Conservation (phyloP, 2,329 filamentous ascomycete species). For the Pleurostoma richardsiae region DNA sequence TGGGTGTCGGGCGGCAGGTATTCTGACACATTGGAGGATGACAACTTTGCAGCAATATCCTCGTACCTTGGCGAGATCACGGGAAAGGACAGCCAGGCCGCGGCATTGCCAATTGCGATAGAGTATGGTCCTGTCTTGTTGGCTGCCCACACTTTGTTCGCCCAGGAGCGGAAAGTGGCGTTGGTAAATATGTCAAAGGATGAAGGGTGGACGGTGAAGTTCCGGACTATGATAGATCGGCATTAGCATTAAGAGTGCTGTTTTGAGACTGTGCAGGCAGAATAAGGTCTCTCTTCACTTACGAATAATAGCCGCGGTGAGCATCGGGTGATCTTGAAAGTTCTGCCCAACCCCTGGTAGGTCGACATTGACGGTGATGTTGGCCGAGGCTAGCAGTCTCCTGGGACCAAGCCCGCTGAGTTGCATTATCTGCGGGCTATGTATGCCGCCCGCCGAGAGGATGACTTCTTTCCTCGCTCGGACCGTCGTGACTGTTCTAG, state of each 20-base stretch:
- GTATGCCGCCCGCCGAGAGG: slow-evolving; percentile 33
- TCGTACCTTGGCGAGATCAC: slow-evolving; percentile 24
- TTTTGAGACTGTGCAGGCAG: too few species aligned
- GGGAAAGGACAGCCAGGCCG: slow-evolving; percentile 28
- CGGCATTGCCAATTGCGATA: slow-evolving; percentile 25
- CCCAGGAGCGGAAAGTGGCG: slow-evolving; percentile 15
- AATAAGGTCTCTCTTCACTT: slow-evolving; percentile 6
- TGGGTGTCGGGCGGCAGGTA: slow-evolving; percentile 23
- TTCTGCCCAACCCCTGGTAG: slow-evolving; percentile 42
- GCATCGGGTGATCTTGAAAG: slow-evolving; percentile 40
- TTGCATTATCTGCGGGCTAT: slow-evolving; percentile 30
- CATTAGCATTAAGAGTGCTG: too few species aligned
- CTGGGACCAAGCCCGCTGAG: slow-evolving; percentile 31
- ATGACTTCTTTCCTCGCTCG: slow-evolving; percentile 34
- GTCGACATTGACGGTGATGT: slow-evolving; percentile 33
- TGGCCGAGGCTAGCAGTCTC: slow-evolving; percentile 34
- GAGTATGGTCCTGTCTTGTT: slow-evolving; percentile 25
- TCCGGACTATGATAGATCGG: slow-evolving; percentile 10
- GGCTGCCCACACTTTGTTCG: slow-evolving; percentile 18
- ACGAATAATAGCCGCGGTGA: slow-evolving; percentile 18
- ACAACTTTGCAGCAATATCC: slow-evolving; percentile 22
- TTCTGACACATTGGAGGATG: slow-evolving; percentile 22
- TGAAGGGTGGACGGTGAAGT: slow-evolving; percentile 13
- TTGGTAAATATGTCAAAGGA: slow-evolving; percentile 5
- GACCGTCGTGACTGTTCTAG: slow-evolving; percentile 10